Base-by-base conservation (phyloP, 2,329 filamentous ascomycete species). In the Fusarium nanum region DNA sequence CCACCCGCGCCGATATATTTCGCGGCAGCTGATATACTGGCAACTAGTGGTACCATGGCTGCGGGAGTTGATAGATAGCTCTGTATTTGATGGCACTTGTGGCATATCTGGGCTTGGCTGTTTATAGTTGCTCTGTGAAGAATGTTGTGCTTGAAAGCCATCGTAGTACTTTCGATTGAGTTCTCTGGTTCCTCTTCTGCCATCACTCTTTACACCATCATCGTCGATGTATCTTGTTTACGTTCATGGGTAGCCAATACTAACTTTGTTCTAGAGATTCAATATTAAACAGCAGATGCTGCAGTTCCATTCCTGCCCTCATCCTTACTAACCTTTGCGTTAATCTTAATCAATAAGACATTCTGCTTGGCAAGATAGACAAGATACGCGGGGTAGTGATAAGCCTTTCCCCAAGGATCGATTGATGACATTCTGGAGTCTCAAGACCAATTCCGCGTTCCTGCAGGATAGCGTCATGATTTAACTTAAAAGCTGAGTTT, bases 391-490 rank as follows among this genome's bases (percentile, higher is more conserved):
- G 54, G 52, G 56, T 45, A 68, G 34, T 34, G 56, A 48, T 23
- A 64, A 64, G 41, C 56, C 28, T 58, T 55, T 41, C 18, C 32
- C 30, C 23, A 22, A 20, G 44, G 28, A 45, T 46, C 12, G 13
- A 42, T 23, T 59, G n/a, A 46, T 27, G 58, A 42, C 56, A 68
- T 55, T 32, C 30, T 46, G 32, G 34, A 37, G 5, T 37, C 34
- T 37, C 30, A 18, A 52, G 27, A 37, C 34, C 9, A 9, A 42
- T 28, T 12, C 16, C 20, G 42, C 34, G 56, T 60, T 40, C 46
- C 64, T 71, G 59, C 48, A 68, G 52, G 44, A 54, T 69, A 71
- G 68, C 68, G 64, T 71, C 64, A 69, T 62, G 56, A 13, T 32
- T 45, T 23, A 61, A 71, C 70, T 68, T 68, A 27, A 64, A 52